Percentiles rank a stretch among this genome's conserved stretches.
Conservation (phyloP, 2,329 filamentous ascomycete species). For the Fusarium protoensiforme region DNA sequence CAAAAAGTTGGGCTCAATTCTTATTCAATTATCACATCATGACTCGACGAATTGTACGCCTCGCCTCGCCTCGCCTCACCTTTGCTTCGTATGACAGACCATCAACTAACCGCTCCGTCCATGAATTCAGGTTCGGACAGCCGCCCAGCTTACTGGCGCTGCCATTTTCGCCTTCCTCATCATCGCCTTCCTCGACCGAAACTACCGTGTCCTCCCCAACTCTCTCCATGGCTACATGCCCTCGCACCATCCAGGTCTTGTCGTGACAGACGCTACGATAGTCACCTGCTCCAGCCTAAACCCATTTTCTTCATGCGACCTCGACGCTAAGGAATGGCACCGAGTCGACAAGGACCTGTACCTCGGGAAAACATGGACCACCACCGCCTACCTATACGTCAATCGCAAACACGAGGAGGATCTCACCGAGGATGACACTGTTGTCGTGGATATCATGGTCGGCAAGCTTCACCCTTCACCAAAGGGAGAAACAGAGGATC, state of each 20-base stretch:
- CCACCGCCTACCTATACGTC: constrained; percentile 83
- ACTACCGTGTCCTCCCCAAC: constrained; percentile 86
- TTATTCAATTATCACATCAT: constrained; percentile 39
- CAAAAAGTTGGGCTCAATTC: constrained; percentile 1
- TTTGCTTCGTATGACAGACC: neutral
- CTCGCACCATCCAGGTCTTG: constrained; percentile 82
- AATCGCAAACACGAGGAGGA: constrained; percentile 89
- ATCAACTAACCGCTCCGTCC: constrained; percentile 8
- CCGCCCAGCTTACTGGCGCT: constrained; percentile 78
- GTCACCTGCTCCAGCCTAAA: constrained; percentile 81
- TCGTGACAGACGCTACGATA: constrained; percentile 88
- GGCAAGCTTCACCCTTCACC: constrained; percentile 75
- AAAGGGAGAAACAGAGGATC: constrained; percentile 61
- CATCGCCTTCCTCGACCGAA: constrained; percentile 85
- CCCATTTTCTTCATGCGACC: constrained; percentile 78
- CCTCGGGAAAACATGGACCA: constrained; percentile 77
- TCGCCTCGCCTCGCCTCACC: constrained; percentile 22
- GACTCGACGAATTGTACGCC: constrained; percentile 52
- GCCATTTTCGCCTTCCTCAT: constrained; percentile 75
- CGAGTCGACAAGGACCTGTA: constrained; percentile 91
- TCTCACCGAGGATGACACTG: constrained; percentile 76
- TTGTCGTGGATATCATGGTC: constrained; percentile 83
- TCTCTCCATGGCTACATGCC: constrained; percentile 90
- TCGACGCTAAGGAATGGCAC: constrained; percentile 79
- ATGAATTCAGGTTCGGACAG: constrained; percentile 67